These are phyloP conservation scores for Knufia fluminis DNA, from an alignment of 2,329 filamentous ascomycete genomes.

Conservation along the genomic window DNA sequence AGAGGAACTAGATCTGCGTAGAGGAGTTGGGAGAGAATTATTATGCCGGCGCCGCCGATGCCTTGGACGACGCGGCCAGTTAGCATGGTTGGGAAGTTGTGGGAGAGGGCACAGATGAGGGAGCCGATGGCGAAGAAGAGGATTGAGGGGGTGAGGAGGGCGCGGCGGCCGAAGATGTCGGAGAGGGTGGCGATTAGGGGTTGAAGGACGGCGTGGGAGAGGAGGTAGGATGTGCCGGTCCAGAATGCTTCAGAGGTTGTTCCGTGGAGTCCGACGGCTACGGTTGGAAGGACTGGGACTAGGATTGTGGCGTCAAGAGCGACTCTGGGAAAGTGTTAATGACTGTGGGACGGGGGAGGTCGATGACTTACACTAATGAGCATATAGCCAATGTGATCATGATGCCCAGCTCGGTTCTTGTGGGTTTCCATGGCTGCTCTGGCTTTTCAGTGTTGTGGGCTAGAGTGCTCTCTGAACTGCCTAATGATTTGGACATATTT, in stretches of 20 bases:
- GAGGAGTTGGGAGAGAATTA: conserved; percentile 34
- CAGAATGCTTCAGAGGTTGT: conserved; percentile 51
- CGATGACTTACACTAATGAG: conserved; percentile 31
- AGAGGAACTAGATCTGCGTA: conserved; percentile 34
- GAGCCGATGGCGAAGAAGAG: conserved; percentile 40
- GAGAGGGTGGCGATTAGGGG: conserved; percentile 36
- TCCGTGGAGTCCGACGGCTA: conserved; percentile 40
- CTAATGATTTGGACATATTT: not conserved
- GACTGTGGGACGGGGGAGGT: no score
- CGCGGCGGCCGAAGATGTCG: conserved; percentile 41
- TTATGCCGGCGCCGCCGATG: conserved; percentile 38
- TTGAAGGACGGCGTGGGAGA: conserved; percentile 42
- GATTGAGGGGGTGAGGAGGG: conserved; percentile 35
- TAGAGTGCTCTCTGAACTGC: not conserved
- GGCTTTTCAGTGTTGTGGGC: not conserved
- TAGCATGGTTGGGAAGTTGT: conserved; percentile 33
- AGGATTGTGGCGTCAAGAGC: conserved; percentile 42
- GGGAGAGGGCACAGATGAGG: conserved; percentile 34
- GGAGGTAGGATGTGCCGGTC: conserved; percentile 53
- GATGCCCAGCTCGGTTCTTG: conserved; percentile 14
- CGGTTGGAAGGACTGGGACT: conserved; percentile 37
- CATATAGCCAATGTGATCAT: conserved; percentile 31
- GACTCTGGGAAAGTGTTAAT: conserved; percentile 24
- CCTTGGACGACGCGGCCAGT: conserved; percentile 39
- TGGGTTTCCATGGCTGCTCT: conserved; percentile 8